phyloP scores from a whole-genome alignment of 108 stramenopile genomes.

The Conticribra guillardii region DNA sequence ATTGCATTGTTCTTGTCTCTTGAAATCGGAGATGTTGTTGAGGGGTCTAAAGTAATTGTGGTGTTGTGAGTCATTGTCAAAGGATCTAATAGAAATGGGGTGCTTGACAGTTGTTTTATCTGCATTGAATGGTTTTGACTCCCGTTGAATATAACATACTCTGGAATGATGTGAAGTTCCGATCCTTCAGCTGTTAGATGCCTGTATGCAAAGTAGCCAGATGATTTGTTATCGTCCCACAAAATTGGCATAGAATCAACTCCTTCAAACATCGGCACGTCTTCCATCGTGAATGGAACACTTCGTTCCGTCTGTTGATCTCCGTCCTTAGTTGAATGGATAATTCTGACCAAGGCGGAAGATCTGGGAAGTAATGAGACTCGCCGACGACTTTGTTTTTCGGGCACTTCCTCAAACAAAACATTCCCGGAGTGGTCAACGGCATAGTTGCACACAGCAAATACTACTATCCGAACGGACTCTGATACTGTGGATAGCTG shows the following conservation, averaged over 20 bases:
- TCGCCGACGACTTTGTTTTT: slow-evolving; percentile 45
- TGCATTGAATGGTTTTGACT: slow-evolving; percentile 51
- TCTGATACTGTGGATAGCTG: neutral
- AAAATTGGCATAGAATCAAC: slow-evolving; percentile 69
- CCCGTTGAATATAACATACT: slow-evolving; percentile 86
- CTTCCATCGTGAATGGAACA: slow-evolving; percentile 69
- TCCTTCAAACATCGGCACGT: slow-evolving; percentile 73
- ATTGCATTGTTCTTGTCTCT: slow-evolving; percentile 51
- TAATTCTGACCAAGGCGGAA: slow-evolving; percentile 53
- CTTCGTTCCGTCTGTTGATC: slow-evolving; percentile 68
- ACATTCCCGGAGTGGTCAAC: slow-evolving; percentile 86
- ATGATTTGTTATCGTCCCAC: slow-evolving; percentile 67
- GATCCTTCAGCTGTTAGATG: slow-evolving; percentile 67
- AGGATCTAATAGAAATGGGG: slow-evolving; percentile 35
- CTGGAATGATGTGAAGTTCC: slow-evolving; percentile 83
- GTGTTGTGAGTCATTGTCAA: neutral
- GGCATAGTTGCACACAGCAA: slow-evolving; percentile 74
- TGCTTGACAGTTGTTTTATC: slow-evolving; percentile 34
- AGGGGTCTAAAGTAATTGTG: neutral
- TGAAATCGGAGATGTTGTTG: slow-evolving; percentile 44
- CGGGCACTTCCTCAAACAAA: slow-evolving; percentile 61
- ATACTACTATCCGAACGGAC: slow-evolving; percentile 50
- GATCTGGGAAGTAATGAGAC: slow-evolving; percentile 75
- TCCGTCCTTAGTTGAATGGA: slow-evolving; percentile 80
- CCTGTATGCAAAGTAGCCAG: slow-evolving; percentile 82